Conservation (phyloP, 345 rosid genomes). For the Linum usitatissimum region DNA sequence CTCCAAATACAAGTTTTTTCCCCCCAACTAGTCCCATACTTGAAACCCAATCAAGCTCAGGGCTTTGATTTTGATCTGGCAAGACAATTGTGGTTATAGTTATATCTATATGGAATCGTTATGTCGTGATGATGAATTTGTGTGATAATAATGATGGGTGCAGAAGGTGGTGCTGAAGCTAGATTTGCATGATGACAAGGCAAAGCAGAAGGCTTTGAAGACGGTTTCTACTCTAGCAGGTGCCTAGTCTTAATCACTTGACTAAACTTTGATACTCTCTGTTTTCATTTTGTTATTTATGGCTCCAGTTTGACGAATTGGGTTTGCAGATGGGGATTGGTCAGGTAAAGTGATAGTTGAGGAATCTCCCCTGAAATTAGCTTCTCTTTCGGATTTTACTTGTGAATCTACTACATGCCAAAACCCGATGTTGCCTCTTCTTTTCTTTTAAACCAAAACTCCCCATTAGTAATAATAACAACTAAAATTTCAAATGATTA, state of each 20-base stretch:
- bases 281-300: too few relatives aligned
- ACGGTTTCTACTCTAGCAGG: constrained; percentile 79
- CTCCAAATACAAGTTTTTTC: too few relatives aligned
- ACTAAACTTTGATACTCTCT: neutral
- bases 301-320: too few relatives aligned
- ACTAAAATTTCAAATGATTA: too few relatives aligned
- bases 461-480: too few relatives aligned
- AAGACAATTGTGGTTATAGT: neutral
- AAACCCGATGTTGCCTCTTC: too few relatives aligned
- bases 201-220: constrained; percentile 81
- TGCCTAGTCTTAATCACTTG: constrained; percentile 9
- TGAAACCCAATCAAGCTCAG: too few relatives aligned
- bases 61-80: neutral
- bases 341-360: neutral
- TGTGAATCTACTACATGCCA: neutral
- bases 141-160: too few relatives aligned
- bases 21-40: too few relatives aligned
- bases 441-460: too few relatives aligned
- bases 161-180: constrained; percentile 73
- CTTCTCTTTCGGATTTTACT: neutral
- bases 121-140: too few relatives aligned
- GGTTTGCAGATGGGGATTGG: neutral
- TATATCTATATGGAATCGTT: too few relatives aligned
- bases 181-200: constrained; percentile 68
- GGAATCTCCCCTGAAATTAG: neutral